A percentile compares a stretch with the other conserved stretches of the same genome.
Conservation (phyloP, 2,329 filamentous ascomycete genomes). For the Botrytis squamosa region DNA sequence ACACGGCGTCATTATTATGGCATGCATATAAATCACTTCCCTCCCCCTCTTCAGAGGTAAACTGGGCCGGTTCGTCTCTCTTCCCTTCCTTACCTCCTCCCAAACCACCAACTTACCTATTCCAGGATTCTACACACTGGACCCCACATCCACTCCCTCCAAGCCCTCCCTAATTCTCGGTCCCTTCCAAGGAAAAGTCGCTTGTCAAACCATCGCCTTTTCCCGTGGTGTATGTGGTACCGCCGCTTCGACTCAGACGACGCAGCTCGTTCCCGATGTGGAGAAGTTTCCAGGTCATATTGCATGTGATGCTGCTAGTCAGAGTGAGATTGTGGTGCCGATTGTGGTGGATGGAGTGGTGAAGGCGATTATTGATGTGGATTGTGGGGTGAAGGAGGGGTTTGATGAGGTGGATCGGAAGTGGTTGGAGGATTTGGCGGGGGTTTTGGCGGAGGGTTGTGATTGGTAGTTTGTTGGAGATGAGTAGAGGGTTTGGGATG, state of each 20-base stretch:
- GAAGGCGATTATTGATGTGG: slow-evolving; percentile 76
- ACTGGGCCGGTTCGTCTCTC: slow-evolving; percentile 64
- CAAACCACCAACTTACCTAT: slow-evolving; percentile 1
- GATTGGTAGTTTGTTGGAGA: slow-evolving; percentile 55
- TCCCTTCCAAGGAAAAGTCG: slow-evolving; percentile 77
- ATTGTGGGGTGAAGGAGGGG: slow-evolving; percentile 65
- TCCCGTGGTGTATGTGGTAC: slow-evolving; percentile 73
- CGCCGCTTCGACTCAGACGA: slow-evolving; percentile 59
- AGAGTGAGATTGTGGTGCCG: slow-evolving; percentile 81
- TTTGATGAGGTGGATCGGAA: slow-evolving; percentile 68
- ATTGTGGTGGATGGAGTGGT: slow-evolving; percentile 51
- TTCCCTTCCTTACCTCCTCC: not conserved
- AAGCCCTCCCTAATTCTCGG: slow-evolving; percentile 69
- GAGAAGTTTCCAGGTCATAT: slow-evolving; percentile 77
- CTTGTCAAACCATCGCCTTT: slow-evolving; percentile 75
- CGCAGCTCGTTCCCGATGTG: slow-evolving; percentile 69
- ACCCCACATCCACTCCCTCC: slow-evolving; percentile 42
- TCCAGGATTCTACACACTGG: slow-evolving; percentile 70
- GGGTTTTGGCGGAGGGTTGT: slow-evolving; percentile 57
- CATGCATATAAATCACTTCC: slow-evolving; percentile 74
- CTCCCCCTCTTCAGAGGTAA: slow-evolving; percentile 63
- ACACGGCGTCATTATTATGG: slow-evolving; percentile 74
- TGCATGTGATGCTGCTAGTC: slow-evolving; percentile 73
- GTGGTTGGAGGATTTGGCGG: slow-evolving; percentile 65
- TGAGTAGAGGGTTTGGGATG: not conserved